phyloP scores from a whole-genome alignment of 371 early-diverging fungal species.

The Capniomyces stellatus region DNA sequence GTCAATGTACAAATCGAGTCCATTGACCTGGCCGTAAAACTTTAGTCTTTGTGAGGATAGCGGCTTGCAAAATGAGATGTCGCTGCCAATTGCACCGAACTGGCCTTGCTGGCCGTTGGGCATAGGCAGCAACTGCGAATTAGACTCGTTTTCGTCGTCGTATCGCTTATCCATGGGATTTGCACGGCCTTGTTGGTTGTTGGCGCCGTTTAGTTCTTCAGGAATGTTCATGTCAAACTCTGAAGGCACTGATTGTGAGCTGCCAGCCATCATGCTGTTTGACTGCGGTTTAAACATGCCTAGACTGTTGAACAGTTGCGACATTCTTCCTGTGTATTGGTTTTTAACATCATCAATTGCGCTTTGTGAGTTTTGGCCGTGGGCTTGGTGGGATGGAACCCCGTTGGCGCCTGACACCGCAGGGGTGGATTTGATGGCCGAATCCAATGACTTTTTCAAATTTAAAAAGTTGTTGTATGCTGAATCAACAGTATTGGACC shows the following conservation, averaged over 20 bases:
- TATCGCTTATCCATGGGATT: not conserved
- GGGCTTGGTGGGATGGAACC: not conserved
- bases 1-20: conserved; percentile 7
- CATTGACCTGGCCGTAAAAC: conserved; percentile 1
- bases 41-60: conserved; percentile 1
- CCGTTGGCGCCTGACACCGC: not conserved
- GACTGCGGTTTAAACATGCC: not conserved
- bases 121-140: conserved; percentile 5
- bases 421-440: conserved; percentile 1
- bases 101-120: too few relatives aligned
- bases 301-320: not conserved
- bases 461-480: not conserved
- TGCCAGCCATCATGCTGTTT: not conserved
- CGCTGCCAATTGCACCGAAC: not conserved
- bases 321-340: too few relatives aligned
- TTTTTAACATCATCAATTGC: not conserved
- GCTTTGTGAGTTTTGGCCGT: not conserved
- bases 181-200: not conserved
- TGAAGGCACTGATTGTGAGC: not conserved
- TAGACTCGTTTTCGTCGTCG: too few relatives aligned
- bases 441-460: not conserved
- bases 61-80: not conserved
- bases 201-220: not conserved
- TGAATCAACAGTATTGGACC: not conserved
- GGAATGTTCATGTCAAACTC: not conserved